Base-by-base conservation (phyloP, 305 asterid genomes). In the Euphrasia arctica region DNA sequence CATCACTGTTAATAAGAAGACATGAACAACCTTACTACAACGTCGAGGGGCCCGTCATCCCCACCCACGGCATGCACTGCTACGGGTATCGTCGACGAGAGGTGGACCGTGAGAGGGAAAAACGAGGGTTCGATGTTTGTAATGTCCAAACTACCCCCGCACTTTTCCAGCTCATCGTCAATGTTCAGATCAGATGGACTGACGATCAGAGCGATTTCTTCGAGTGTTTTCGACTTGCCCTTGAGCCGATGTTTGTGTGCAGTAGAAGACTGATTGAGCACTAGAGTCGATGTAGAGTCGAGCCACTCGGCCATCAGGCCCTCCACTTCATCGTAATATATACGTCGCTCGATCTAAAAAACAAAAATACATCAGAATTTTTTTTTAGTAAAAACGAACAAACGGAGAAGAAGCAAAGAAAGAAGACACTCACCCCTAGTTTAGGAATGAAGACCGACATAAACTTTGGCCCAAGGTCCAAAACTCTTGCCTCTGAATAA, bases 381-480 rank as follows among this genome's bases (percentile, higher is more conserved):
- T 18, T 18, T 18, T 18, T 18, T 18, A 18, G 27, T 25, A 25
- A 39, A 7, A 39, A 39, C 9, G 5, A 14, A 45, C 13, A 45
- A 60, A 75, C 11, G 9, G 45, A 65, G 51, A 9, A n/a, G 48
- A 25, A n/a, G 65, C 6, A 7, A 34, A 34, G 13, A 4, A 8
- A 66, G 25, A 64, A 43, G 54, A 73, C 32, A 71, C 95, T 83
- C 79, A 91, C 98, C 13, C 95, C 95, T 15, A 92, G 79, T 78
- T 85, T 89, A 64, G 85, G 79, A 48, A 92, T 79, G 74, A 87
- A 92, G 62, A 92, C 69, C 13, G 98, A 83, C 96, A 92, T 92
- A 74, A 92, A 92, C 82, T 74, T 80, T 4, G 98, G 98, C 22
- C 98, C 98, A 75, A 92, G 81, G 29, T 85, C 96, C 75, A 89